A percentile compares a stretch with the other conserved stretches of the same genome.
Evolutionary conservation across 768 basidiomycete genomes (phyloP).

Genomic region (Kwoniella bestiolae): DNA sequence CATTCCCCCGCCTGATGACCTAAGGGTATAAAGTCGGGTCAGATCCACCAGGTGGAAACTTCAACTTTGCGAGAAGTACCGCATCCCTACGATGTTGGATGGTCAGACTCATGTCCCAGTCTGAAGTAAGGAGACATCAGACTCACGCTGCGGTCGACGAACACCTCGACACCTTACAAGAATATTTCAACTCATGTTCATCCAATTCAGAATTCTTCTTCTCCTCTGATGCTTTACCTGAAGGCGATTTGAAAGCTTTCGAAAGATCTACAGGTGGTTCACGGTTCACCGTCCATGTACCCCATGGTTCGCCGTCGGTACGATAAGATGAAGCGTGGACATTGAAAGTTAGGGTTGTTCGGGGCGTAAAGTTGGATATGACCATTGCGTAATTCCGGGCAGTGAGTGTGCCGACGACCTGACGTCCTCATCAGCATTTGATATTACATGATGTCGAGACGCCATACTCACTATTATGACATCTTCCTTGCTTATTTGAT

Average conservation of each 20-base stretch:
- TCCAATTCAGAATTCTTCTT: conserved; percentile 9
- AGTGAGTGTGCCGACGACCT: conserved; percentile 67
- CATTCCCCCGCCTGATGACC: not conserved
- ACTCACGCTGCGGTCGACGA: conserved; percentile 33
- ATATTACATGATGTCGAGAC: not conserved
- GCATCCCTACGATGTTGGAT: conserved; percentile 26
- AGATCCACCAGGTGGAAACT: conserved; percentile 26
- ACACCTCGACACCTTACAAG: conserved; percentile 40
- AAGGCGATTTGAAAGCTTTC: not conserved
- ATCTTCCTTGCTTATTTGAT: conserved; percentile 65
- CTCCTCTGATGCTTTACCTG: not conserved
- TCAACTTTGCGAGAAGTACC: conserved; percentile 44
- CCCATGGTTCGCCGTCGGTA: conserved; percentile 70
- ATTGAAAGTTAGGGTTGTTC: conserved; percentile 62
- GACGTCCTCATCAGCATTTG: conserved; percentile 26
- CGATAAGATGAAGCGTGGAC: conserved; percentile 62
- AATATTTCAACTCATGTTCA: conserved; percentile 29
- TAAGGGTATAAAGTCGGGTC: conserved; percentile 40
- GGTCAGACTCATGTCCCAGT: not conserved
- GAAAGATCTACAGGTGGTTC: not conserved
- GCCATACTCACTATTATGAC: conserved; percentile 60
- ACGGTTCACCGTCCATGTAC: conserved; percentile 63
- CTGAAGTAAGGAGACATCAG: no score
- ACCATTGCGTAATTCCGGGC: conserved; percentile 75
- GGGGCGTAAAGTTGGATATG: conserved; percentile 61